Evolutionary conservation across 2,329 filamentous ascomycete genomes (phyloP), one percentile per base, ranked within the genome.

Genomic region (Penicillium sp.): DNA sequence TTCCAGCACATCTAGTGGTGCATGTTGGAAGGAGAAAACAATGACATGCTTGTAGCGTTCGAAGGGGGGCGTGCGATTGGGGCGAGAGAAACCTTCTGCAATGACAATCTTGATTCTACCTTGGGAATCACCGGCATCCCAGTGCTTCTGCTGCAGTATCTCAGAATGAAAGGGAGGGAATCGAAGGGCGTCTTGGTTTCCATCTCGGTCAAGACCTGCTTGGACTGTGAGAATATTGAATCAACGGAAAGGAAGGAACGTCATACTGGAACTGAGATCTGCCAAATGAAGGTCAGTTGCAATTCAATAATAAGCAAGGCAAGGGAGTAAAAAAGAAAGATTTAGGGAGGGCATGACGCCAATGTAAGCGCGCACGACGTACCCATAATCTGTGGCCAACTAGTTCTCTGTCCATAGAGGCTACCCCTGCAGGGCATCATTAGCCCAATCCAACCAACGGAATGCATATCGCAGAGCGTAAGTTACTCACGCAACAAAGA

Each of bases 1-100:
- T 71, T 94, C 88, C 30, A 95, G 80, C 25, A 92, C 78, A 40
- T 88, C 90, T 90, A 89, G 75, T 1, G 91, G 90, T 33, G 89
- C 91, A 77, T 94, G 89, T 67, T 94, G 89, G 65, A 95, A 96
- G 1, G 90, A 87, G 72, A 96, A 94, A 14, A 83, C 83, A 25
- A 91, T 83, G 42, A 91, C 73, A 65, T 92, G 90, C 67, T 87
- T 88, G 59, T 89, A 77, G 38, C 85, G 78, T 64, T 90, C 85
- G 61, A 89, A 84, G 0, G 84, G 82, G 5, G 71, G 74, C 8
- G 62, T 68, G 30, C 75, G 73, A 61, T 72, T 67, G 9, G 72
- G 74, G 36, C 84, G 77, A 10, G 81, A 78, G 55, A 91, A 85
- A 0, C 89, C 87, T 68, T 93, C 90, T 45, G 88, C 86, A 55